phyloP scores from a whole-genome alignment of 495 filamentous ascomycete genomes.

The Aspergillus leporis region DNA sequence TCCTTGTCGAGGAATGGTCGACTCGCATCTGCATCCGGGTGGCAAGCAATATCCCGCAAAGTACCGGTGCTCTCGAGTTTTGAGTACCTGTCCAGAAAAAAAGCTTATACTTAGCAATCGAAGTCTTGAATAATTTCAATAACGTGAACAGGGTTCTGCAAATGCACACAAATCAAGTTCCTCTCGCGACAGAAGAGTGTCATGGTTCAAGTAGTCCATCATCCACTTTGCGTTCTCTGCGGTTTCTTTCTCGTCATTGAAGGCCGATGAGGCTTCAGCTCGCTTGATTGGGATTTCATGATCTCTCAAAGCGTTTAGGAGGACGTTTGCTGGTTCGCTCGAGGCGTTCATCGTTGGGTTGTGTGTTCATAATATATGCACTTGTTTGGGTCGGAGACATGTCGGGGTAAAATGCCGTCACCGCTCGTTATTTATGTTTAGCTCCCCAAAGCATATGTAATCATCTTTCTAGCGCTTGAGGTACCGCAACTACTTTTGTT shows the following conservation, averaged over 20 bases:
- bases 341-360: constrained; percentile 7
- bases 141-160: not conserved
- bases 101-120: not conserved
- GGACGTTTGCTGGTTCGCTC: constrained; percentile 16
- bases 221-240: constrained; percentile 35
- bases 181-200: constrained; percentile 43
- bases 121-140: not conserved
- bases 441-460: too few species aligned
- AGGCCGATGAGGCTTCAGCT: constrained; percentile 31
- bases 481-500: too few species aligned
- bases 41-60: constrained; percentile 30
- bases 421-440: too few species aligned
- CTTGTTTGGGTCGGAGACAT: not conserved
- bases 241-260: constrained; percentile 21
- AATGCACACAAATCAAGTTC: constrained; percentile 37
- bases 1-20: constrained; percentile 44
- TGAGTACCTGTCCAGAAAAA: constrained; percentile 27
- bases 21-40: constrained; percentile 28
- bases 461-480: too few species aligned
- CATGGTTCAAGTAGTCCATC: constrained; percentile 29
- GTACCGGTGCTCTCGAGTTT: constrained; percentile 34
- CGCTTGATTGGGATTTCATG: constrained; percentile 28
- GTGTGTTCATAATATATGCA: not conserved
- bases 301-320: constrained; percentile 30
- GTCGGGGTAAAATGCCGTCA: not conserved